These are phyloP conservation scores for Lentinula edodes DNA, from an alignment of 768 basidiomycete species.

Conservation along the genomic window DNA sequence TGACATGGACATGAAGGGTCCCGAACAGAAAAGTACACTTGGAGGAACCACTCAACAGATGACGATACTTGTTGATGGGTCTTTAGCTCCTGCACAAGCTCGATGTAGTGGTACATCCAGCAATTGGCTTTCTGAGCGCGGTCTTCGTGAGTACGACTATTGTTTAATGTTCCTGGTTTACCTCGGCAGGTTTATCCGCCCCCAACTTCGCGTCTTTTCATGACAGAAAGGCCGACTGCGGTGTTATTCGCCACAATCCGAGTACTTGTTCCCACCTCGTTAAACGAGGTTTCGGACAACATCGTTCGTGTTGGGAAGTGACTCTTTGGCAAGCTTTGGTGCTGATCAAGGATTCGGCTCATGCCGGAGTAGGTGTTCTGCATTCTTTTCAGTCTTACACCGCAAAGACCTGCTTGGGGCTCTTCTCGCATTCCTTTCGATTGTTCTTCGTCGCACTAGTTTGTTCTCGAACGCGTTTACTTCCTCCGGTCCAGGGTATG, in stretches of 20 bases:
- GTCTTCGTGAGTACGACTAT: not conserved
- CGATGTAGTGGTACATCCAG: not conserved
- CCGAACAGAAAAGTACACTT: slow-evolving; percentile 3
- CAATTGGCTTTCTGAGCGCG: not conserved
- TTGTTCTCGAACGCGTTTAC: not conserved
- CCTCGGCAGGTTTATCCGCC: not conserved
- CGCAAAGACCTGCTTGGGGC: slow-evolving; percentile 1
- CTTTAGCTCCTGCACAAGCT: not conserved
- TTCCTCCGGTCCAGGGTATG: not conserved
- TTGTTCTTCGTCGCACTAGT: slow-evolving; percentile 4
- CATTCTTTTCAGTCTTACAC: not conserved
- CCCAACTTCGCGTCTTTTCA: slow-evolving; percentile 4
- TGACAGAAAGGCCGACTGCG: slow-evolving; percentile 5
- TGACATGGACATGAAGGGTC: slow-evolving; percentile 4
- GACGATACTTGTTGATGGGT: not conserved
- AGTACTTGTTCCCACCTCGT: not conserved
- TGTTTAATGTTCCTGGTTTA: not conserved
- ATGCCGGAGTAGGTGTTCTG: not conserved
- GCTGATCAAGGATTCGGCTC: not conserved
- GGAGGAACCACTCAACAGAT: not conserved
- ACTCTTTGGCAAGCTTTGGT: not conserved
- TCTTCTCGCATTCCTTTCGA: not conserved
- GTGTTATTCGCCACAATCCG: not conserved
- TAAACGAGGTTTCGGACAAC: not conserved
- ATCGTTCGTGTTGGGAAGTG: slow-evolving; percentile 1